Evolutionary conservation across 148 eudicot genomes (phyloP), one percentile per base, ranked within the genome.

Genomic region (Limonium bicolor): DNA sequence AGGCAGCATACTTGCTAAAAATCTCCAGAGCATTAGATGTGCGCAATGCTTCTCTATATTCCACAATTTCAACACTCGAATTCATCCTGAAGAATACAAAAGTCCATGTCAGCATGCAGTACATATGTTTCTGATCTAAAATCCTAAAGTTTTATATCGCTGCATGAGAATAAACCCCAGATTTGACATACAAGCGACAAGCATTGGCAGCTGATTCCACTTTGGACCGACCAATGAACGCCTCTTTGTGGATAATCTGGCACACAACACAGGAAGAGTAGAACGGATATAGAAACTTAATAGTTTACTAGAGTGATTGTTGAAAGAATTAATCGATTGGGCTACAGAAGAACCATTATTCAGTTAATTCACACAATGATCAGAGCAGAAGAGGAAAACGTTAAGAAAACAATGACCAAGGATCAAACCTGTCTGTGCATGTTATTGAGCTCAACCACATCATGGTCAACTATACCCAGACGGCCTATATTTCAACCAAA

Each of bases 171-270:
- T n/a, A n/a, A n/a, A n/a, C n/a, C n/a, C n/a, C n/a, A n/a, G n/a
- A n/a, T n/a, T 27, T 32, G 41, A 73, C 94, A 55, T 72, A 90
- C 99, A 80, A 67, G 48, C 62, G 95, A 61, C 99, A 90, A 56
- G 99, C 69, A 53, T 85, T 74, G 51, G 95, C 95, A 51, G 95
- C 99, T 50, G 95, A 90, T 60, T 85, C 86, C 51, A 85, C 99
- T 74, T 90, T 90, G 23, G 99, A 66, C 59, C 55, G 65, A 55
- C 99, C 95, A 36, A 90, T 81, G 71, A 68, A 85, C 25, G 77
- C 74, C 60, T 90, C 99, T 15, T 76, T 54, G 58, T 90, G 99
- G 53, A 90, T 90, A 55, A 90, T 74, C 99, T 90, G 58, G 27
- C 54, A 36, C 30, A 39, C 7, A 13, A 40, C 3, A 24, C 13